Evolutionary conservation across 768 basidiomycete genomes (phyloP), one percentile per base, ranked within the genome.

Genomic region (Gelatoporia subvermispora): DNA sequence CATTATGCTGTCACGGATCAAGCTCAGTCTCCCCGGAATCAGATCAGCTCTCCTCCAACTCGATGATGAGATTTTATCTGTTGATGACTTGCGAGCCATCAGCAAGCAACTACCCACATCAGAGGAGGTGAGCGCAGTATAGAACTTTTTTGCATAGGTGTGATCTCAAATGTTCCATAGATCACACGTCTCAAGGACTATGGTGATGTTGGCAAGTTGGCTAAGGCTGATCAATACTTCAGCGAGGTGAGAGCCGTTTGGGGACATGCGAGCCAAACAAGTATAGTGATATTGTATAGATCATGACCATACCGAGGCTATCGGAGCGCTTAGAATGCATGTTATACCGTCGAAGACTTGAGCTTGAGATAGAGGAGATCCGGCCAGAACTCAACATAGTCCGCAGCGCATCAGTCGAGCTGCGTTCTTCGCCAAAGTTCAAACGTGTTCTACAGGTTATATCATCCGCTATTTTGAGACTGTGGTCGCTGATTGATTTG

Each of bases 141-240:
- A n/a, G n/a, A n/a, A n/a, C n/a, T n/a, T n/a, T n/a, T n/a, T n/a
- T n/a, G n/a, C n/a, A n/a, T n/a, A n/a, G n/a, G n/a, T n/a, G n/a
- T n/a, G n/a, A n/a, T n/a, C n/a, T n/a, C n/a, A n/a, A n/a, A 31
- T 43, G 3, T 40, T 4, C 10, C 17, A 8, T 55, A 90, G 87
- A 68, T 82, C 41, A 70, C 75, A 11, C 72, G 83, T 11, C 74
- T 95, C 36, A 80, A 76, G 50, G 78, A 78, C 22, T 90, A 86
- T 59, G 82, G 76, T 2, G 85, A 93, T 50, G 68, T 86, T 11
- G 71, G 73, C 36, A 87, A 84, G 59, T 74, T 95, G 8, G 81
- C 89, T 3, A 85, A 86, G 50, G 82, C 89, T 16, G 93, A 97
- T 60, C 85, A 84, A 58, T 94, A 88, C 65, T 86, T 93, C 57